These are phyloP conservation scores for Polytrichum formosum DNA, from an alignment of 225 moss, liverwort and hornwort species.

Conservation along the genomic window DNA sequence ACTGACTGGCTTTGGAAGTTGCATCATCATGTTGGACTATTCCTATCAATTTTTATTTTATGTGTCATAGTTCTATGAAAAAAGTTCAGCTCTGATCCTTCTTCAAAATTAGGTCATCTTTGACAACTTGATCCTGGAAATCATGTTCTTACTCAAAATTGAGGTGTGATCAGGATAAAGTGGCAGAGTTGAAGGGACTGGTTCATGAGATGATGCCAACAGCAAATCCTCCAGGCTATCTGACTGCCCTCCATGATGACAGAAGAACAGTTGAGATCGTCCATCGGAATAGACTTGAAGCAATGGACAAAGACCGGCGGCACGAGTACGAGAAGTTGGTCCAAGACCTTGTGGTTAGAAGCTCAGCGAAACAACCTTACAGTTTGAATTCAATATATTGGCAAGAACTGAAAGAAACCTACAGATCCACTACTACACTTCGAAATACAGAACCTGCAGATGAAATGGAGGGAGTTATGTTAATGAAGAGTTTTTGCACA, in stretches of 20 bases:
- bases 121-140: conserved; percentile 8
- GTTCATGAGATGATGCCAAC: conserved; percentile 29
- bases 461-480: no score
- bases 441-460: no score
- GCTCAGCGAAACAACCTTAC: no score
- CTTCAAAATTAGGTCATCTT: neutral
- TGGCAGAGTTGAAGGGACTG: conserved; percentile 26
- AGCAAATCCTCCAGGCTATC: conserved; percentile 12
- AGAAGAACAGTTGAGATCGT: conserved; percentile 29
- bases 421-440: no score
- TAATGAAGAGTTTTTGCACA: no score
- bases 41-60: no score
- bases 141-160: conserved; percentile 11
- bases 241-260: conserved; percentile 21
- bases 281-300: conserved; percentile 30
- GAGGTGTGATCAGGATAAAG: conserved; percentile 27
- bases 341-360: conserved; percentile 26
- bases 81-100: neutral
- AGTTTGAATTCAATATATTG: no score
- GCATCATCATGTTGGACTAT: no score
- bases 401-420: no score
- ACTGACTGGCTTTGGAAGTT: no score
- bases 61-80: no score
- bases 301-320: conserved; percentile 17
- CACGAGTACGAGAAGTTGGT: conserved; percentile 25